Base-by-base conservation (phyloP, 306 rosid species). In the Castanea sativa region DNA sequence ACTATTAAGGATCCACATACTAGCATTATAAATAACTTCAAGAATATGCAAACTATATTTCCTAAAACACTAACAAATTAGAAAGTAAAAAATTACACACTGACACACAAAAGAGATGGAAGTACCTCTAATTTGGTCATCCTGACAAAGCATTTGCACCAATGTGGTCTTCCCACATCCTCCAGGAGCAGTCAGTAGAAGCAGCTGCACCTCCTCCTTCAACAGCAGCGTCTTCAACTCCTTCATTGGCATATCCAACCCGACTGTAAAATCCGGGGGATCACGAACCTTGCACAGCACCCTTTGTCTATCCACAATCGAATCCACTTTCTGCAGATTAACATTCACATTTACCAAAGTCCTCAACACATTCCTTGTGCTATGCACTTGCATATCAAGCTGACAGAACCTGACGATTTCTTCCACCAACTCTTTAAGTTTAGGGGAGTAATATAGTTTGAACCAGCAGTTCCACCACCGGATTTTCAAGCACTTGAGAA, bases 121-220 rank as follows among this genome's bases (percentile, higher is more conserved):
- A 69, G 0, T 84, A 89, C 92, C 91, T 73, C 55, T 74, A 45
- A 85, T 69, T 21, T 91, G 35, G 6, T 78, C 32, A 71, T 88
- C 88, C 55, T 78, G 73, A 51, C 88, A 88, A 6, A 90, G 76
- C 83, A 65, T 71, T 4, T 55, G 60, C 7, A 86, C 94, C 73
- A 90, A 41, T 4, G 94, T 88, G 21, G 91, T 83, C 82, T 90
- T 90, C 23, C 92, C 92, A 2, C 76, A 81, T 32, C 94, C 94
- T 0, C 86, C 87, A 5, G 83, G 73, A 53, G 85, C 92, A 30
- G 91, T 87, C 60, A 91, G 38, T 38, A 73, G 60, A 1, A 83
- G 5, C 19, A 71, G 14, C 15, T 84, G 76, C 18, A 23, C 27
- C 1, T 73, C 87, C 1, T 76, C 84, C 59, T 33, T 78, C 14